phyloP scores from a whole-genome alignment of 2,329 filamentous ascomycete species.

The Tricladium varicosporioides region DNA sequence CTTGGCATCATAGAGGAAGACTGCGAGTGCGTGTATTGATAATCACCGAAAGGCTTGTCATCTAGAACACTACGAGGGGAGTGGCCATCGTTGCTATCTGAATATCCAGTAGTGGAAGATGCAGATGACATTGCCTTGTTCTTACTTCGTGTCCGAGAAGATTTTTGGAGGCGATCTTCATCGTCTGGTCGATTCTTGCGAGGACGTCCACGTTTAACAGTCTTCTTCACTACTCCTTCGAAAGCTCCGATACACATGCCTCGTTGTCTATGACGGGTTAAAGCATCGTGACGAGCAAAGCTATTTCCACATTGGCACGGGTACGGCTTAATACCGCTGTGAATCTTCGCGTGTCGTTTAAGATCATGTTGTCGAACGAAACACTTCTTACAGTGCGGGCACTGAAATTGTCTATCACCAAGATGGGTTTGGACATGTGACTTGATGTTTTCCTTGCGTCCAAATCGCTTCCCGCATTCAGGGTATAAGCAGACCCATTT shows the following conservation, averaged over 20 bases:
- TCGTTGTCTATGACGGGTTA: conserved; percentile 90
- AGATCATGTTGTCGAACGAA: conserved; percentile 97
- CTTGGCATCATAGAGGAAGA: conserved; percentile 39
- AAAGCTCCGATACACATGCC: conserved; percentile 97
- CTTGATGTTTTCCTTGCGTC: conserved; percentile 98
- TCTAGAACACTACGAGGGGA: conserved; percentile 47
- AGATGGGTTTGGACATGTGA: conserved; percentile 98
- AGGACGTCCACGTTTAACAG: conserved; percentile 64
- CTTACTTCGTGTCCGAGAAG: conserved; percentile 53
- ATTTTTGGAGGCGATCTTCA: conserved; percentile 52
- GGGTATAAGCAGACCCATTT: conserved; percentile 78
- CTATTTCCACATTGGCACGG: conserved; percentile 91
- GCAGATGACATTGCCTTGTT: conserved; percentile 42
- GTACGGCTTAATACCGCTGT: conserved; percentile 93
- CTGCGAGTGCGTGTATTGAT: conserved; percentile 36
- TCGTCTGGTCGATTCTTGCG: conserved; percentile 58
- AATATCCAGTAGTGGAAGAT: conserved; percentile 55
- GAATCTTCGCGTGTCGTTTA: conserved; percentile 96
- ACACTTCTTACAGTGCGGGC: conserved; percentile 89
- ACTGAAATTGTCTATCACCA: conserved; percentile 92
- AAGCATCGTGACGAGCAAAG: conserved; percentile 91
- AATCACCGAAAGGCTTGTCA: conserved; percentile 35
- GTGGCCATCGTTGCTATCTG: conserved; percentile 53
- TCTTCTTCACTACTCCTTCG: conserved; percentile 70
- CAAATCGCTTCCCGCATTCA: conserved; percentile 84